Evolutionary conservation across 345 rosid genomes (phyloP), one percentile per base, ranked within the genome.

Genomic region (Durio zibethinus): DNA sequence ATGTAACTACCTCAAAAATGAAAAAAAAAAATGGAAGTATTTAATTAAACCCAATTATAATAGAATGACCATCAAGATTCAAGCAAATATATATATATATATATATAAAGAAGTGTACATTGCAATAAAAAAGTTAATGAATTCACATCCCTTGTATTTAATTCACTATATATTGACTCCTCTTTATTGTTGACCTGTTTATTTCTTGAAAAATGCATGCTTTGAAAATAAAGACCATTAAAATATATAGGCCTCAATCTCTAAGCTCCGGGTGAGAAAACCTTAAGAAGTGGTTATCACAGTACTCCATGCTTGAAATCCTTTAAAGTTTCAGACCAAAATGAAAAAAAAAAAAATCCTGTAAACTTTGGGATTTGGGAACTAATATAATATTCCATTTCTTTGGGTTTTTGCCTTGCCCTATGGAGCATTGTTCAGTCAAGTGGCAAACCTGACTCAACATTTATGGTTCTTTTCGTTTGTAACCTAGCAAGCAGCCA

Each of bases 171-270:
- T n/a, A 11, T 25, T 42, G 72, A 67, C 33, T 40, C 40, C 29
- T 66, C 16, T 66, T n/a, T 10, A n/a, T 65, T 35, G 11, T 45
- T 27, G 56, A 69, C 21, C 15, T 45, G 35, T 14, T 15, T 16
- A 47, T 47, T 47, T 70, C 59, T 70, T 70, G 74, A 70, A 70
- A 25, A 16, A 70, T 70, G 59, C 59, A 31, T 9, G 31, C 16
- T 18, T 29, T 48, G 59, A 29, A 48, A 48, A 31, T 31, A 29
- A 69, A 16, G 73, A 42, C 20, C 33, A 42, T 67, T 42, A 42
- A 67, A 21, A 31, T 47, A 69, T 69, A 10, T 47, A 27, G 73
- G 57, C 38, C 12, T 69, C 73, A 45, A 69, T 69, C 56, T 69
- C 73, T 27, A 69, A 69, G 73, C 56, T 68, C 36, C 4, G 36